These are phyloP conservation scores for Rosellinia necatrix DNA, from an alignment of 2,329 filamentous ascomycete species.

Conservation along the genomic window DNA sequence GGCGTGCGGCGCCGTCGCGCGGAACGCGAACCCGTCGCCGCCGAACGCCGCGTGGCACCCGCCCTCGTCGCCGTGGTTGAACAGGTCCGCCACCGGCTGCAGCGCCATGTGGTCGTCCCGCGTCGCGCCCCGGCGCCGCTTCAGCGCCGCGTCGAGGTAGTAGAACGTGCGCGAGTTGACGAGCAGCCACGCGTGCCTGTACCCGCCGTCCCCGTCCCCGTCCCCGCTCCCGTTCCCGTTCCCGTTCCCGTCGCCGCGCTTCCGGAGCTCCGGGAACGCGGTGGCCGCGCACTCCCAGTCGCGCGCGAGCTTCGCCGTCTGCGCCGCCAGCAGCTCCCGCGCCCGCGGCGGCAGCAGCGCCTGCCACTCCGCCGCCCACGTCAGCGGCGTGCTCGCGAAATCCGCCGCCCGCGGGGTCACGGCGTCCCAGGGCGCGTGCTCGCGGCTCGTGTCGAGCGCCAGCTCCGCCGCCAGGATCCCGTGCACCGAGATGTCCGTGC, in stretches of 20 bases:
- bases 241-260: too few species aligned
- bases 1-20: conserved; percentile 54
- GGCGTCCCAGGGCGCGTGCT: conserved; percentile 63
- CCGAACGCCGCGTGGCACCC: conserved; percentile 60
- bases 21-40: conserved; percentile 58
- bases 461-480: conserved; percentile 74
- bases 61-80: conserved; percentile 60
- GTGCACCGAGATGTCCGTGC: conserved; percentile 63
- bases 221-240: neutral
- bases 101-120: conserved; percentile 67
- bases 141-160: conserved; percentile 53
- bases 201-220: conserved; percentile 34
- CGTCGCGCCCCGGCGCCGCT: conserved; percentile 40
- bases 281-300: conserved; percentile 53
- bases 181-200: conserved; percentile 61
- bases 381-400: conserved; percentile 56
- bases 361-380: conserved; percentile 54
- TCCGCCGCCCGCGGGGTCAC: conserved; percentile 69
- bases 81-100: conserved; percentile 74
- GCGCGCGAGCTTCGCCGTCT: conserved; percentile 55
- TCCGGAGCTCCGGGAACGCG: conserved; percentile 47
- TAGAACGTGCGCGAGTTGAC: conserved; percentile 69
- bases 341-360: conserved; percentile 52
- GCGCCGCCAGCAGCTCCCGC: conserved; percentile 54
- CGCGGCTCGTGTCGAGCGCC: conserved; percentile 54